Base-by-base conservation (phyloP, 1,284 basidiomycete species). In the Xanthoconium separans region DNA sequence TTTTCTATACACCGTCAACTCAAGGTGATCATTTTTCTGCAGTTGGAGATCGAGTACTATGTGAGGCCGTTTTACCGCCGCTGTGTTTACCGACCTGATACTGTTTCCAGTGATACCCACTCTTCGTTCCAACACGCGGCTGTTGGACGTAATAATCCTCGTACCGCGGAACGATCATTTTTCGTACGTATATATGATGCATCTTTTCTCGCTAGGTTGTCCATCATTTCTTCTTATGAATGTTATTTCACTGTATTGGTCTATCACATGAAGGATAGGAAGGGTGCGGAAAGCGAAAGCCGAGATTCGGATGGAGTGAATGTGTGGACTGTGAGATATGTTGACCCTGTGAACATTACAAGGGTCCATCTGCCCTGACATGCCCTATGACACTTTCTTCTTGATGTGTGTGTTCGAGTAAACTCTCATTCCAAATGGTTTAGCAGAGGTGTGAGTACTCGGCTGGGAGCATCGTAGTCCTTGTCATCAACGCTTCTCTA, bases 11-110 rank as follows among this genome's bases (percentile, higher is more conserved):
- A 24, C 24, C 44, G 16, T 43, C 39, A 20, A 18, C 42, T 61
- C 46, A 65, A 37, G 5, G 47, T 29, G 50, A 30, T 20, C 15
- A 3, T 24, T 24, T 24, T 24, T 4, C 2, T 20, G 37, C 54
- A 90, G 87, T 75, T 91, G 60, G 88, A 91, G 73, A 85, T 91
- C 52, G 88, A 91, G 63, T 91, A 91, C 73, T 91, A 91, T 68
- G 79, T 80, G 51, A 66, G 77, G n/a, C 33, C 39, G n/a, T 39
- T 7, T 10, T 3, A 37, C 2, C 0, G 24, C 2, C 6, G n/a
- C 9, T 22, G 5, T 30, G 34, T 18, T 41, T 29, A 29, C 53
- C 31, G 40, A 65, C 27, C 33, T 44, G 18, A 30, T 37, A 33
- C 34, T 40, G 29, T 20, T 40, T 40, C 37, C 10, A 68, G 64